A percentile compares a stretch with the other conserved stretches of the same genome.
These are phyloP conservation scores for Sabuloglossum arenarium DNA, from an alignment of 495 filamentous ascomycete species.

Conservation along the genomic window DNA sequence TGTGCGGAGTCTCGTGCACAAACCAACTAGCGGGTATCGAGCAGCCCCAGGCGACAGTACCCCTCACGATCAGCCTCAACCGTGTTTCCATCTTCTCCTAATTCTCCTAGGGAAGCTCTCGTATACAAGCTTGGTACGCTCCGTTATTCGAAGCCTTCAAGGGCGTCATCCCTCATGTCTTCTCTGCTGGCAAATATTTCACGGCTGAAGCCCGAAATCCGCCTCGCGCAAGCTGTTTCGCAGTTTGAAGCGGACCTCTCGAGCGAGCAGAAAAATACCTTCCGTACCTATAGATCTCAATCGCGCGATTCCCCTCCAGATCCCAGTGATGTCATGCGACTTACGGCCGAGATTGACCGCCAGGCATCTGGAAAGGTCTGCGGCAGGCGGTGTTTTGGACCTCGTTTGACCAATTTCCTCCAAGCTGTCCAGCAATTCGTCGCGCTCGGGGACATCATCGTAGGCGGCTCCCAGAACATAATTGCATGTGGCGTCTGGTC, in stretches of 20 bases:
- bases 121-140: not conserved
- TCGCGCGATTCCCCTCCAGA: constrained; percentile 12
- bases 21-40: constrained; percentile 1
- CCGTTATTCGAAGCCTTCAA: not conserved
- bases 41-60: not conserved
- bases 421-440: constrained; percentile 24
- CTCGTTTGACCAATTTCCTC: constrained; percentile 22
- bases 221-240: constrained; percentile 20
- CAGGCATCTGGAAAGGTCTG: constrained; percentile 7
- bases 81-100: constrained; percentile 3
- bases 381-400: constrained; percentile 19
- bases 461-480: constrained; percentile 24
- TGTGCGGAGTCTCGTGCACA: not conserved
- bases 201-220: constrained; percentile 20
- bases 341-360: constrained; percentile 23
- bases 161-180: constrained; percentile 20
- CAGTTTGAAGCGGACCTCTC: constrained; percentile 21
- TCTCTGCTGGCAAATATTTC: constrained; percentile 26
- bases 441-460: constrained; percentile 21
- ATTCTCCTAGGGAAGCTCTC: not conserved
- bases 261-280: constrained; percentile 17
- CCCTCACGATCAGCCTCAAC: not conserved
- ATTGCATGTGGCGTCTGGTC: constrained; percentile 26
- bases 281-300: constrained; percentile 12
- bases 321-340: constrained; percentile 20